Conservation (phyloP, 2,329 filamentous ascomycete species). For the Simplicillium aogashimaense region DNA sequence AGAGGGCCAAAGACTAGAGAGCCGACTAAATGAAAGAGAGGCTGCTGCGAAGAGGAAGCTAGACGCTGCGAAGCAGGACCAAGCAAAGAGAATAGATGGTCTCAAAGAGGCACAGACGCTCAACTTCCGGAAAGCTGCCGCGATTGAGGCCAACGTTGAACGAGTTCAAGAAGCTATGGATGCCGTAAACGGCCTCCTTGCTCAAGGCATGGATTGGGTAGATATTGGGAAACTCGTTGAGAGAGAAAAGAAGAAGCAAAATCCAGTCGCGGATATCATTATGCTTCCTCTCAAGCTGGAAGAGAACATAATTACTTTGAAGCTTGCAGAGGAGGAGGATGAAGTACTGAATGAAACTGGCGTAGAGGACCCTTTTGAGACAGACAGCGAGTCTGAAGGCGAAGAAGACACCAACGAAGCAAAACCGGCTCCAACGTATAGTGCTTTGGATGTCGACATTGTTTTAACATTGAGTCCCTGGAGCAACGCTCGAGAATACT, state of each 20-base stretch:
- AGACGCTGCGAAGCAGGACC: conserved; percentile 74
- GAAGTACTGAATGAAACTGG: conserved; percentile 52
- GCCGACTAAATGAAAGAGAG: conserved; percentile 71
- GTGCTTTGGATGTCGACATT: conserved; percentile 64
- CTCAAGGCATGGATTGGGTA: conserved; percentile 95
- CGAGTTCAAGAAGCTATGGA: conserved; percentile 88
- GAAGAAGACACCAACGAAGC: conserved; percentile 19
- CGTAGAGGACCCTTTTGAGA: conserved; percentile 50
- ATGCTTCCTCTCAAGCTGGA: conserved; percentile 78
- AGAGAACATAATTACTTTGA: conserved; percentile 79
- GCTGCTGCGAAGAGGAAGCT: conserved; percentile 73
- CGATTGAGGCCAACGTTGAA: conserved; percentile 84
- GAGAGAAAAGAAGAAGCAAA: conserved; percentile 69
- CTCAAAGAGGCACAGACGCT: conserved; percentile 72
- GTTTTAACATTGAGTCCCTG: conserved; percentile 74
- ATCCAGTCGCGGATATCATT: conserved; percentile 80
- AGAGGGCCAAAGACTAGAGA: conserved; percentile 87
- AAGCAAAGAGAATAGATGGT: conserved; percentile 74
- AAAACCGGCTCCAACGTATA: conserved; percentile 32
- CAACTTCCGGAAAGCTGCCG: conserved; percentile 79
- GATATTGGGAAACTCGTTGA: conserved; percentile 84
- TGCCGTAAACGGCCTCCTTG: conserved; percentile 83
- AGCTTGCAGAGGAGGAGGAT: conserved; percentile 62
- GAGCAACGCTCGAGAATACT: conserved; percentile 86
- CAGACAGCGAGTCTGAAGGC: conserved; percentile 43